Evolutionary conservation across 2,329 filamentous ascomycete genomes (phyloP), one percentile per base, ranked within the genome.

Genomic region (Aspergillus intermedius): DNA sequence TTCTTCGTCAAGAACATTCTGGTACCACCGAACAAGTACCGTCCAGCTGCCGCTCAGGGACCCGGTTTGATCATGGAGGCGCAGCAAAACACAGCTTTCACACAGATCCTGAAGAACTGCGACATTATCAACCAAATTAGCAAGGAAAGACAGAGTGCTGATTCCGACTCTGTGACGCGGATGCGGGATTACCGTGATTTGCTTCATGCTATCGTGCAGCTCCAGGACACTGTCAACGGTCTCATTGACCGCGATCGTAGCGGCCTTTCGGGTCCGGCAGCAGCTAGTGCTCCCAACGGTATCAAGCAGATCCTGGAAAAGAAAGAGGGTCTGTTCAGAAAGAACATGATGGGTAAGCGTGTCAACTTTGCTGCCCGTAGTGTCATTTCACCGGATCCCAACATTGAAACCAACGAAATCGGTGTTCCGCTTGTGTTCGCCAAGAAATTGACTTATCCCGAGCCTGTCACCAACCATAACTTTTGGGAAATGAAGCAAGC

Each of bases 341-440:
- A 95, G 76, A 96, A 98, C 71, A 97, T 98, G 93, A 98, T 98
- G 93, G 93, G 93, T 52, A 98, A 98, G 77, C 90, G 93, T 76
- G 93, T 98, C 73, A 97, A 98, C 69, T 97, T 93, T 67, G 93
- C 93, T 44, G 93, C 93, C 34, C 86, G 93, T 67, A 95, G 88
- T 78, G 93, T 98, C 67, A 98, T 98, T 60, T 97, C 91, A 8
- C 93, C 93, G 0, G 93, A 98, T 65, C 93, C 93, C 2, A 98
- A 97, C 64, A 95, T 98, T 61, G 93, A 98, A 69, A 97, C 93
- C 15, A 97, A 95, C 68, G 93, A 98, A 71, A 97, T 98, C 57
- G 93, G 93, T 67, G 91, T 98, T 2, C 93, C 93, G 15, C 88
- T 91, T n/a, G 93, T 97, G 12, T 98, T 98, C 68, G 93, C 93